Base-by-base conservation (phyloP, 495 filamentous ascomycete species). In the Aspergillus nanangensis region DNA sequence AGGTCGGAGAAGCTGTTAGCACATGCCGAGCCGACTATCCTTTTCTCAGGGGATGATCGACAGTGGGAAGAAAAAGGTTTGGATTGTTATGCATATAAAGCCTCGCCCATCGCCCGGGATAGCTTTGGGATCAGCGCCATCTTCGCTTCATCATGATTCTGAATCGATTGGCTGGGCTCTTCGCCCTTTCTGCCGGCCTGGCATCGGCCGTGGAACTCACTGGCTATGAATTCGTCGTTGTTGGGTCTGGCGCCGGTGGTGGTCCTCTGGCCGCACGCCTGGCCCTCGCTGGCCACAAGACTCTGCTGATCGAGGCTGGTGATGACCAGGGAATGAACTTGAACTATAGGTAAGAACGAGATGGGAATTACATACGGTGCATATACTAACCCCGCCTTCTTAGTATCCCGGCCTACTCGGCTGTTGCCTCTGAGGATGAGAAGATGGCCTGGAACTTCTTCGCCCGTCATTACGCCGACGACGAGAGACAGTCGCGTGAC, bases 231-330 rank as follows among this genome's bases (percentile, higher is more conserved):
- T 86, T 85, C 60, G 74, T 87, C 44, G 70, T 87, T 17, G 77
- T 86, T 0, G 83, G 83, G 25, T 77, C 72, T 27, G 83, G 82
- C 15, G 77, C 82, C 3, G 83, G 83, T 14, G 82, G 83, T 8
- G 80, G 79, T 4, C 80, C 80, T 8, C 56, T 87, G 3, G 82
- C 82, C 0, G 74, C 75, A 8, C 74, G 79, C 11, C 76, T 86
- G 9, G 82, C 80, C 3, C 61, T 76, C 19, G 79, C 77, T 19
- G 81, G 80, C 10, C 75, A 77, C 51, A 77, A 69, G 31, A 78
- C 77, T 1, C 70, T 85, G 4, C 61, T 87, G 8, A 66, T 87
- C 33, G 82, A 87, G 52, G 79, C 83, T 1, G 83, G 83, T 17
- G 72, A 76, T 39, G 81, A 87, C 50, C 69, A 81, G 37, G 77